Conservation (phyloP, 2,329 filamentous ascomycete species). For the Endoconidiophora laricicola region DNA sequence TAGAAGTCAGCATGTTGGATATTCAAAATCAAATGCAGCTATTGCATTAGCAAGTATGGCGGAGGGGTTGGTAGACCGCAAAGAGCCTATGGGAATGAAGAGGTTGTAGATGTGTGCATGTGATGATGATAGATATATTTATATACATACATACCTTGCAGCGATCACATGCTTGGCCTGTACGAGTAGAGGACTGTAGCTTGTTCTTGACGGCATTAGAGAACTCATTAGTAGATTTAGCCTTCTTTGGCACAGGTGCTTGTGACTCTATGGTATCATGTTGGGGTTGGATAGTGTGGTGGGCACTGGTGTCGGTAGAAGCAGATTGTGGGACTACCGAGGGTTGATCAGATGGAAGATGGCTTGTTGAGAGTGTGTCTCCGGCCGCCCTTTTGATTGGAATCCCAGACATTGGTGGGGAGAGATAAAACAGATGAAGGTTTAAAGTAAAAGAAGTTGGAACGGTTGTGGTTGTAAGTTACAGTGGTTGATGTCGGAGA, state of each 20-base stretch:
- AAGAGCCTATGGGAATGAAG: slow-evolving; percentile 1
- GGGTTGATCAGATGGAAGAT: not conserved
- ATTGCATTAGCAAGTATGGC: slow-evolving; percentile 8
- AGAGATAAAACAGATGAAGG: not conserved
- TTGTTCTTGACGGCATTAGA: slow-evolving; percentile 39
- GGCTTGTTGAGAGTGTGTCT: not conserved
- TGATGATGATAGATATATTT: too few species aligned
- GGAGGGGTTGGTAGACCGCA: slow-evolving; percentile 13
- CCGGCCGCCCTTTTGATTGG: slow-evolving; percentile 3
- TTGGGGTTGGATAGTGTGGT: not conserved
- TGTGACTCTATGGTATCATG: not conserved
- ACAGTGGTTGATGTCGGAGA: too few species aligned
- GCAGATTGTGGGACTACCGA: not conserved
- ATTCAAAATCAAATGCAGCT: too few species aligned
- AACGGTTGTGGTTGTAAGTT: too few species aligned
- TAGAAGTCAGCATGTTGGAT: too few species aligned
- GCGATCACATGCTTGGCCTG: slow-evolving; percentile 74
- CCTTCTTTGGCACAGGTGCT: not conserved
- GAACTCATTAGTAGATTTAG: slow-evolving; percentile 27
- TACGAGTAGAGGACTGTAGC: slow-evolving; percentile 40
- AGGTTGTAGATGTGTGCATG: not conserved
- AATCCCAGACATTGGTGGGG: slow-evolving; percentile 1
- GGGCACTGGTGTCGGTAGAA: not conserved
- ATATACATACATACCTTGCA: slow-evolving; percentile 40
- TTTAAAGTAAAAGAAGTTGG: too few species aligned